Evolutionary conservation across 805 yeast species (phyloP), one percentile per base, ranked within the genome.

Genomic region (Kluyveromyces siamensis): DNA sequence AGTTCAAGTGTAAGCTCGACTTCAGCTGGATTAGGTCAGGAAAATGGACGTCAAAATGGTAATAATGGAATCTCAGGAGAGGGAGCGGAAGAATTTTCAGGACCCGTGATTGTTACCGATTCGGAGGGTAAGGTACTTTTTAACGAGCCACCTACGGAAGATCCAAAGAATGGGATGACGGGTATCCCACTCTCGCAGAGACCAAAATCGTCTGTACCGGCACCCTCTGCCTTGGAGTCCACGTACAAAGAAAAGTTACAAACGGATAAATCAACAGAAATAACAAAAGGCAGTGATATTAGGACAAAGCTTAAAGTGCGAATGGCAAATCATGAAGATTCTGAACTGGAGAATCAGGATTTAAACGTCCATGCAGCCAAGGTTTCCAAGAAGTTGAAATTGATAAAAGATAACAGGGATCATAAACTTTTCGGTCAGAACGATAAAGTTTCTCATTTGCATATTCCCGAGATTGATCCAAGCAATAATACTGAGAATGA

Each of bases 131-230:
- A 53, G 7, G 48, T 55, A 35, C 49, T 47, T 19, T 64, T 62
- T 30, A 62, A 69, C 18, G 93, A 87, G 56, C 89, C 90, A 2
- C 72, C 71, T 16, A 62, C 73, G 35, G 75, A 79, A 0, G 75
- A 72, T 37, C 80, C 84, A 0, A 62, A 68, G 10, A 80, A 86
- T 40, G 73, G 76, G 10, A 79, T 79, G 37, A 83, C 91, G 0
- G 96, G 96, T 2, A 71, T 80, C 39, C 84, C 93, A 3, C 65
- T 88, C 44, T 17, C 39, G 44, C 50, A 49, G 50, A 59, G 54
- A 51, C 52, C 52, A 48, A 43, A 48, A 49, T 51, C 46, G 37
- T 63, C 40, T 55, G 60, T 52, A 27, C 37, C 14, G 44, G 40
- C 7, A 27, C 17, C 33, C 8, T 14, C 13, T 1, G 45, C 45